Percentiles rank a stretch among this genome's conserved stretches.
Evolutionary conservation across 2,329 filamentous ascomycete genomes (phyloP).

Genomic region (Uncinocarpus reesii): DNA sequence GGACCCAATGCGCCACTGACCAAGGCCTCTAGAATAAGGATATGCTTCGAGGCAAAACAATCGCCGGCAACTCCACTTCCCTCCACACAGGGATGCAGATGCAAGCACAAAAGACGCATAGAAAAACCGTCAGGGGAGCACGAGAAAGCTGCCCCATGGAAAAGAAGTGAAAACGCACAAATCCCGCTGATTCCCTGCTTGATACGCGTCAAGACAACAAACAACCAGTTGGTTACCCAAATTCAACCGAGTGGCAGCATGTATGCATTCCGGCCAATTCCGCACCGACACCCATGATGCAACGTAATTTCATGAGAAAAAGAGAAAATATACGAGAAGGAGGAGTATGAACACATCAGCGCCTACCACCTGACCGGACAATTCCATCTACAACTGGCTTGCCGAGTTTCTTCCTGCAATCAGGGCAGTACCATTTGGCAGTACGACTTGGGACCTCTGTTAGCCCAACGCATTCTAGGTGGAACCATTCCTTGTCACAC

Average conservation of each 20-base stretch:
- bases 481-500: slow-evolving; percentile 59
- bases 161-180: background rate
- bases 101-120: slow-evolving; percentile 6
- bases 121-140: background rate
- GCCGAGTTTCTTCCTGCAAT: slow-evolving; percentile 45
- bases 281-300: slow-evolving; percentile 5
- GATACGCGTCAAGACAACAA: background rate
- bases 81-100: background rate
- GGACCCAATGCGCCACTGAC: background rate
- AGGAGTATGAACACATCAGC: slow-evolving; percentile 27
- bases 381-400: slow-evolving; percentile 34
- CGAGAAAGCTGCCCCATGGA: background rate
- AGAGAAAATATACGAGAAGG: background rate
- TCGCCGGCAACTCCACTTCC: background rate
- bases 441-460: slow-evolving; percentile 49
- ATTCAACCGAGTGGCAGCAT: background rate
- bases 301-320: background rate
- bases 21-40: background rate
- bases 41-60: background rate
- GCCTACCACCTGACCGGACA: slow-evolving; percentile 26
- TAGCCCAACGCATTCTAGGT: slow-evolving; percentile 51
- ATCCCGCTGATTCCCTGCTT: background rate
- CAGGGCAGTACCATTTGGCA: slow-evolving; percentile 56
- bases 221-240: background rate
- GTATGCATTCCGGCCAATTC: slow-evolving; percentile 9